Base-by-base conservation (phyloP, 768 basidiomycete species). In the Cystobasidium onofrii region DNA sequence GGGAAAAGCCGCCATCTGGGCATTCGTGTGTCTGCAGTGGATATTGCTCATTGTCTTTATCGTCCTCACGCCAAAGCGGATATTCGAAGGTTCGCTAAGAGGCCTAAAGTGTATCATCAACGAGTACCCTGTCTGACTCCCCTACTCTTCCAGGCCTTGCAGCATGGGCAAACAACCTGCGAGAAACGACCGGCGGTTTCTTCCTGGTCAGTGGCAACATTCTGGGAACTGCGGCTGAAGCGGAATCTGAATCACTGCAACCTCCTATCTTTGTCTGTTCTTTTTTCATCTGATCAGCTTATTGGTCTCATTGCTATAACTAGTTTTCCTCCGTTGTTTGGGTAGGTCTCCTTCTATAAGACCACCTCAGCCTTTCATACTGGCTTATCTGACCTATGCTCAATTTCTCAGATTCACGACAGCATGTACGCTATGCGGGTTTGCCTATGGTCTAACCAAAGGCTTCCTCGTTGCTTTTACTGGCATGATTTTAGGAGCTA, bases 321-420 rank as follows among this genome's bases (percentile, higher is more conserved):
- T 10, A 57, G 54, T 33, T 57, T 71, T 20, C 69, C 69, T 20
- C 69, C 69, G 20, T 17, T 71, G 6, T 41, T 71, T 25, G 69
- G 69, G 33, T 71, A 39, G 20, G 57, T 13, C 31, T 60, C 9
- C 29, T 29, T 9, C 29, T 12, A 4, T 12, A 17, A 34, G 17
- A 60, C 13, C 25, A 13, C 57, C 57, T 25, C 15, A 29, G 57
- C 33, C 57, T 4, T 60, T 60, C 6, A 27, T 29, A 60, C 12
- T 60, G 23, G 27, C 57, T 60, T 12, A 60, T 27, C n/a, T 4
- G 20, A n/a, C 6, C n/a, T 29, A 54, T 20, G 52, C 27, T n/a
- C 6, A 10, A 54, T 7, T n/a, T 20, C 20, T 54, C 57, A 60
- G 57, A 12, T 60, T 60, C 54, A 33, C 54, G 20, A 71, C 69